These are phyloP conservation scores for Hygrophoropsis aurantiaca DNA, from an alignment of 768 basidiomycete genomes.

Conservation along the genomic window DNA sequence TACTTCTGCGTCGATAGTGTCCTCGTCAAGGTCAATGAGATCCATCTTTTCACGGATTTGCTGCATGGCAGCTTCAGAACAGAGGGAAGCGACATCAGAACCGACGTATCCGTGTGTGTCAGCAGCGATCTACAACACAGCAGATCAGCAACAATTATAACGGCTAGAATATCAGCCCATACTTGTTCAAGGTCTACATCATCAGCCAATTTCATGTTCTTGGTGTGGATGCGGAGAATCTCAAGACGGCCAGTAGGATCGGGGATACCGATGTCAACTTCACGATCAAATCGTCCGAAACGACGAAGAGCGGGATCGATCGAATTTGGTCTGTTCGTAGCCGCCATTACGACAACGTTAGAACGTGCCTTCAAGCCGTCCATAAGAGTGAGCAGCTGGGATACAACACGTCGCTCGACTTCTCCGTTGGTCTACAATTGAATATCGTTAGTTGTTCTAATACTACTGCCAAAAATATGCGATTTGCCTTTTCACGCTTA, in stretches of 20 bases:
- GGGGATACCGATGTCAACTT: constrained; percentile 98
- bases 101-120: constrained; percentile 99
- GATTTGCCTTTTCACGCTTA: constrained; percentile 93
- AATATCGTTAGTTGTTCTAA: constrained; percentile 3
- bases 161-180: constrained; percentile 1
- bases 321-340: constrained; percentile 98
- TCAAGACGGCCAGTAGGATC: constrained; percentile 99
- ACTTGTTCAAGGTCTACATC: constrained; percentile 98
- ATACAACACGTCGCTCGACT: constrained; percentile 98
- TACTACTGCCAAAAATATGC: background rate
- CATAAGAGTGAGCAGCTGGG: constrained; percentile 98
- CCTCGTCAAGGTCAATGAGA: constrained; percentile 91
- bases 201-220: constrained; percentile 98
- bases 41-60: constrained; percentile 99
- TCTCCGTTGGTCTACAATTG: constrained; percentile 94
- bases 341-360: constrained; percentile 99
- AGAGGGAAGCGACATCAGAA: constrained; percentile 95
- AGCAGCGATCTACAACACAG: constrained; percentile 76
- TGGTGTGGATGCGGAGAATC: constrained; percentile 98
- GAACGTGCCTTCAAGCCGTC: constrained; percentile 98
- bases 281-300: constrained; percentile 98
- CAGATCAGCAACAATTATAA: constrained; percentile 7
- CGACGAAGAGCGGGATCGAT: constrained; percentile 98
- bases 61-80: constrained; percentile 99
- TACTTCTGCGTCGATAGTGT: constrained; percentile 99